Evolutionary conservation across 176 grass and related monocot species (phyloP), one percentile per base, ranked within the genome.

Genomic region (Raddia distichophylla): DNA sequence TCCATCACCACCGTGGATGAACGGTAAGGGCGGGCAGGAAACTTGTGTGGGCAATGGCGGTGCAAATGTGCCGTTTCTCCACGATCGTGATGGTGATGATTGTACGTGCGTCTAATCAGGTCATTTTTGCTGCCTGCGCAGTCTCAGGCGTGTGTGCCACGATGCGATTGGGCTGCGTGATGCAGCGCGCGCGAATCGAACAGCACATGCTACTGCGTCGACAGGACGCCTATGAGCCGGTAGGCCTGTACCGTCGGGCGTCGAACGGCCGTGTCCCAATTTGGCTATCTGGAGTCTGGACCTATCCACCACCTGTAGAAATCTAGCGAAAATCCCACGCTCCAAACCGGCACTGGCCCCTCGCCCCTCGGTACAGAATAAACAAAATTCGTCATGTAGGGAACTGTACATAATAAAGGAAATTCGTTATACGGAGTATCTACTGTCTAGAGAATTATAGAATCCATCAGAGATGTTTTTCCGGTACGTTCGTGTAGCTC

Each of bases 1-100:
- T 57, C 55, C 7, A 57, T 57, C n/a, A 57, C 20, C 32, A 10
- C 3, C 32, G 59, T 32, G 59, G 32, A 32, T 19, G 59, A 12
- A 57, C n/a, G 32, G 12, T 62, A 32, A 62, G 10, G 12, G 59
- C 10, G 32, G 6, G 14, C 5, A n/a, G 18, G 55, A 57, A n/a
- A 57, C 55, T 6, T 10, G n/a, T 67, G 37, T 67, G 64, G 7
- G 45, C n/a, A n/a, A 43, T 27, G 73, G 56, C 37, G 37, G 37
- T 40, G 37, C 37, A 40, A 40, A 40, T 40, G 37, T 46, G 34
- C 73, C 44, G 60, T 58, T 58, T 27, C 27, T 27, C 27, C 58
- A 1, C 13, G 11, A 17, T 63, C 68, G 63, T 63, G 44, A 82
- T 73, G 35, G 20, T 42, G 45, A 73, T 62, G 44, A 82, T 73